Percentiles rank a stretch among this genome's conserved stretches.
These are phyloP conservation scores for Cymbopogon citratus DNA, from an alignment of 176 grass and related monocot genomes.

Conservation along the genomic window DNA sequence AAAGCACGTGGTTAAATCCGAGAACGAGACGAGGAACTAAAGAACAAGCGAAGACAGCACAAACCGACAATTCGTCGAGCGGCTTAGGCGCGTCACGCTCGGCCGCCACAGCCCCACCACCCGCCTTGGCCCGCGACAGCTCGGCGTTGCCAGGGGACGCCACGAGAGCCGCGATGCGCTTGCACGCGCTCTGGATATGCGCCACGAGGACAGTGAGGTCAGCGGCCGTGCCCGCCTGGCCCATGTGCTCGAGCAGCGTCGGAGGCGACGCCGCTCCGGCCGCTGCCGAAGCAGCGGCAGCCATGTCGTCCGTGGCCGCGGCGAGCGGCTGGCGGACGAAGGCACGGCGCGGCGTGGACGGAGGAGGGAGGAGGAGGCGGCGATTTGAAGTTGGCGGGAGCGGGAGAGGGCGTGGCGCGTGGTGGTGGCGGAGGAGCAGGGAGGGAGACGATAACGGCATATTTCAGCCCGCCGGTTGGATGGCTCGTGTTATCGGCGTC, in stretches of 20 bases:
- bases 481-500: background rate
- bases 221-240: constrained; percentile 25
- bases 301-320: constrained; percentile 23
- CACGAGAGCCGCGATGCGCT: constrained; percentile 73
- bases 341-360: background rate
- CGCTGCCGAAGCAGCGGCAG: background rate
- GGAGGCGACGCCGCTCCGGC: background rate
- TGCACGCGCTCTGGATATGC: constrained; percentile 81
- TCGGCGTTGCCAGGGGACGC: constrained; percentile 62
- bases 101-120: background rate
- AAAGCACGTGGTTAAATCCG: background rate
- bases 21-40: background rate
- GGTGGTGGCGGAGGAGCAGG: background rate
- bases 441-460: constrained; percentile 35
- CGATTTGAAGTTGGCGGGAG: constrained; percentile 26
- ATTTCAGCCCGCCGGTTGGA: constrained; percentile 3
- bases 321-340: background rate
- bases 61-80: constrained; percentile 77
- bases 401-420: background rate
- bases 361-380: background rate
- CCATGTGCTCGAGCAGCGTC: constrained; percentile 61
- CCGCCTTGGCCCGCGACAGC: constrained; percentile 20
- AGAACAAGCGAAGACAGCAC: background rate
- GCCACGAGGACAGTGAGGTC: constrained; percentile 66
- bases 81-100: constrained; percentile 71